Evolutionary conservation across 2,329 filamentous ascomycete species (phyloP).

Genomic region (Cadophora luteo-olivacea): DNA sequence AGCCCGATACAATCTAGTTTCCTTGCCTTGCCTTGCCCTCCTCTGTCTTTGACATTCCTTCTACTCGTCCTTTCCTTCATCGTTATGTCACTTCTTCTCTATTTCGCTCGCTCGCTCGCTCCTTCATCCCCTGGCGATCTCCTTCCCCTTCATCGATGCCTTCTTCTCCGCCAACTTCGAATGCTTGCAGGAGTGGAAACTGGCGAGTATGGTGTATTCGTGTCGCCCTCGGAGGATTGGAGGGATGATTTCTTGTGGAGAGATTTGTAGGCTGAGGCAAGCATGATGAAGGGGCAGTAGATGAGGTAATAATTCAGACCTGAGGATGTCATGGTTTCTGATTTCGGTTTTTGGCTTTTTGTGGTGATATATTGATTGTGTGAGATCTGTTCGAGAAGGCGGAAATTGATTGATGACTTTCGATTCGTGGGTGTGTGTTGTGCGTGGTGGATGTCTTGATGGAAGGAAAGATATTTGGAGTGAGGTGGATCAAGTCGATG

Average conservation of each 20-base stretch:
- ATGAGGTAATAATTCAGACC: constrained; percentile 5
- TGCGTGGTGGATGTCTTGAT: neutral
- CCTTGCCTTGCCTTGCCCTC: too few relatives aligned
- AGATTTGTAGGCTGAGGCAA: constrained; percentile 1
- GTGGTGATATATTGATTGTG: too few relatives aligned
- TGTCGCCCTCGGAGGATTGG: neutral
- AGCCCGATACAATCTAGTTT: too few relatives aligned
- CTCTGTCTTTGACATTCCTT: too few relatives aligned
- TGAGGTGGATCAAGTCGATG: too few relatives aligned
- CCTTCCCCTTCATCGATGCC: neutral
- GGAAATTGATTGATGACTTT: too few relatives aligned
- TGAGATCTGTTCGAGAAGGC: too few relatives aligned
- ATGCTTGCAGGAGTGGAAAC: neutral
- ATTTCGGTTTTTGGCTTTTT: too few relatives aligned
- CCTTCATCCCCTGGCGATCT: neutral
- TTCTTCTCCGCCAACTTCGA: neutral
- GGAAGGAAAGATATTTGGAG: too few relatives aligned
- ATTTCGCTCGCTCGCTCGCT: neutral
- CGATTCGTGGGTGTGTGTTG: neutral
- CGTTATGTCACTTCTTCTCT: neutral
- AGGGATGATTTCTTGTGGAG: neutral
- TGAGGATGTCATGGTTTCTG: constrained; percentile 3
- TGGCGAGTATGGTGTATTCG: neutral
- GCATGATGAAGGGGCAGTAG: constrained; percentile 13
- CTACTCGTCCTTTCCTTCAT: too few relatives aligned